Conservation (phyloP, 805 yeast genomes). For the Saturnispora besseyi region DNA sequence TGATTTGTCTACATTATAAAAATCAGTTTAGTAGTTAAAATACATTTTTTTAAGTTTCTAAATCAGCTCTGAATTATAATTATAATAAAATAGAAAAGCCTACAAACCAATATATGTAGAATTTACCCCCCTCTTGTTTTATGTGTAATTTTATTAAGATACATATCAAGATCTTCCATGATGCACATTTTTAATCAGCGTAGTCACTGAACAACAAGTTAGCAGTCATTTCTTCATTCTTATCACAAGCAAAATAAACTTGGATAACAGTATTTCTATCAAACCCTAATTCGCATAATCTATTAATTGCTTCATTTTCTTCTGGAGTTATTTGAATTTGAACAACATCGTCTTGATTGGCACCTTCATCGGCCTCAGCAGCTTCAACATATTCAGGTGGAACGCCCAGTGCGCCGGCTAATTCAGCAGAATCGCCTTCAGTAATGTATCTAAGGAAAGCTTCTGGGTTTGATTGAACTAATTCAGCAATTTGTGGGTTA, state of each 20-base stretch:
- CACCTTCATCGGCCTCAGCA: slow-evolving; percentile 30
- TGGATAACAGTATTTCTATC: slow-evolving; percentile 81
- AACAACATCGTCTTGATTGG: slow-evolving; percentile 6
- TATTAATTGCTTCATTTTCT: slow-evolving; percentile 81
- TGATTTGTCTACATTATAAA: neutral
- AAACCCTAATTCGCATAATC: slow-evolving; percentile 89
- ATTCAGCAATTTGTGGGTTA: slow-evolving; percentile 76
- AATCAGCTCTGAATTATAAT: neutral
- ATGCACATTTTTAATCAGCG: slow-evolving; percentile 19
- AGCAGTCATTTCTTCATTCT: slow-evolving; percentile 94
- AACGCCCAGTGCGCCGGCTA: slow-evolving; percentile 33
- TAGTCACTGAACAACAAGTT: slow-evolving; percentile 71
- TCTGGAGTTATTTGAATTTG: slow-evolving; percentile 58
- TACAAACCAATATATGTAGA: neutral
- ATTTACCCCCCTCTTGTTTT: neutral
- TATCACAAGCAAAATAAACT: slow-evolving; percentile 96
- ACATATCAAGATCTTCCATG: neutral
- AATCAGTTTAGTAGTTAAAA: too few species aligned
- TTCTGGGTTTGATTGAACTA: slow-evolving; percentile 83
- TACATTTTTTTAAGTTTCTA: neutral
- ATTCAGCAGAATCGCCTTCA: slow-evolving; percentile 51
- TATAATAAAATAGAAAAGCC: neutral
- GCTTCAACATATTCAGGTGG: slow-evolving; percentile 32
- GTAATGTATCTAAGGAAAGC: slow-evolving; percentile 69
- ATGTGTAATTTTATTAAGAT: neutral